phyloP scores from a whole-genome alignment of 2,329 filamentous ascomycete species.

The Stachybotrys echinatus region DNA sequence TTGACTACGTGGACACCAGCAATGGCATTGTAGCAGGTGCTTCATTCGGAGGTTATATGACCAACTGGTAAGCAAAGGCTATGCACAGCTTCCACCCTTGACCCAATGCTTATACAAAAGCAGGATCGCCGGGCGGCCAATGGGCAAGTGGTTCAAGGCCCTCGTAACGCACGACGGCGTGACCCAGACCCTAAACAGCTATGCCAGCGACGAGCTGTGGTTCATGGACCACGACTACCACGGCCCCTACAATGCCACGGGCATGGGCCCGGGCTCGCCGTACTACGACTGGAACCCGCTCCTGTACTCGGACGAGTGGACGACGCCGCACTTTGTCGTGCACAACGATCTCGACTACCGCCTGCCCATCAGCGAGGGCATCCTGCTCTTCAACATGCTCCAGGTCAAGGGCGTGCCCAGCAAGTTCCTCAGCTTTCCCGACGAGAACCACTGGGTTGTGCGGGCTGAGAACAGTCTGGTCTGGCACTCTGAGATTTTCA shows the following conservation, averaged over 20 bases:
- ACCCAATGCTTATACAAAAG: background rate
- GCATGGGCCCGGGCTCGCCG: slow-evolving; percentile 60
- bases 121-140: background rate
- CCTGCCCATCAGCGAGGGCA: slow-evolving; percentile 73
- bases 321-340: slow-evolving; percentile 75
- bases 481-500: slow-evolving; percentile 77
- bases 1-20: slow-evolving; percentile 58
- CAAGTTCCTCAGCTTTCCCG: slow-evolving; percentile 68
- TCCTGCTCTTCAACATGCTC: slow-evolving; percentile 72
- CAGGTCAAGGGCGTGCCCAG: slow-evolving; percentile 66
- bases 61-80: slow-evolving; percentile 54
- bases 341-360: slow-evolving; percentile 82
- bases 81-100: background rate
- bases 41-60: slow-evolving; percentile 63
- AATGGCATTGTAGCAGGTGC: slow-evolving; percentile 64
- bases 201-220: slow-evolving; percentile 54
- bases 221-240: slow-evolving; percentile 56
- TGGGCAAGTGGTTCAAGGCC: slow-evolving; percentile 59
- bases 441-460: slow-evolving; percentile 66
- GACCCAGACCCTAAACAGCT: slow-evolving; percentile 58
- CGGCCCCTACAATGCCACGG: slow-evolving; percentile 46
- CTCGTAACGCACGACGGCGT: slow-evolving; percentile 77
- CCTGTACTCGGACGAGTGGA: slow-evolving; percentile 51
- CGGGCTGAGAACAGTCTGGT: slow-evolving; percentile 81
- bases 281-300: slow-evolving; percentile 24